These are phyloP conservation scores for Cryoendolithus antarcticus DNA, from an alignment of 2,329 filamentous ascomycete genomes.

Conservation along the genomic window DNA sequence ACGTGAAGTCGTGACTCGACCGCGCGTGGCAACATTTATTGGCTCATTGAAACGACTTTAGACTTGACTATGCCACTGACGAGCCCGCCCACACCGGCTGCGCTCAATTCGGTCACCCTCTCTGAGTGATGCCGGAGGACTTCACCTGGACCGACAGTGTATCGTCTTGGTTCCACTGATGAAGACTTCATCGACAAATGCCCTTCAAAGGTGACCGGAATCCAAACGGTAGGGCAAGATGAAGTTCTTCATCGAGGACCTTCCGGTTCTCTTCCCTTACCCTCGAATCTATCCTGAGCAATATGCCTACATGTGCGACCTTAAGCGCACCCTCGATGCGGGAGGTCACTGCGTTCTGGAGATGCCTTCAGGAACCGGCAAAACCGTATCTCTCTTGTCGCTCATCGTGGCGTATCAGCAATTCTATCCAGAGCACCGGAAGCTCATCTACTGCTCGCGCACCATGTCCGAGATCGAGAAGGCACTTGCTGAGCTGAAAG, in stretches of 20 bases:
- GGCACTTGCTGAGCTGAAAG: constrained; percentile 79
- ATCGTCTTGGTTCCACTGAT: too few relatives aligned
- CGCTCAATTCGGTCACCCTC: too few relatives aligned
- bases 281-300: constrained; percentile 62
- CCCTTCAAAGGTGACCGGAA: too few relatives aligned
- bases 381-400: constrained; percentile 88
- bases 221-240: constrained; percentile 34
- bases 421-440: constrained; percentile 81
- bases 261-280: constrained; percentile 62
- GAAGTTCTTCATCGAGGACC: constrained; percentile 70
- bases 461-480: constrained; percentile 99
- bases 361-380: constrained; percentile 97
- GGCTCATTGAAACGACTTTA: too few relatives aligned
- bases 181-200: too few relatives aligned
- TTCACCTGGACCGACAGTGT: too few relatives aligned
- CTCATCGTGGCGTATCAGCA: constrained; percentile 96
- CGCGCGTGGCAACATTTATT: too few relatives aligned
- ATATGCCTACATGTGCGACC: constrained; percentile 74
- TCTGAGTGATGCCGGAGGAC: too few relatives aligned
- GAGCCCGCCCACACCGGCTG: too few relatives aligned
- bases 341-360: constrained; percentile 93
- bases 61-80: too few relatives aligned
- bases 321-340: constrained; percentile 81
- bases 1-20: too few relatives aligned
- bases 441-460: constrained; percentile 97